Evolutionary conservation across 2,329 filamentous ascomycete genomes (phyloP), one percentile per base, ranked within the genome.

Genomic region (Epichloe coenophiala): DNA sequence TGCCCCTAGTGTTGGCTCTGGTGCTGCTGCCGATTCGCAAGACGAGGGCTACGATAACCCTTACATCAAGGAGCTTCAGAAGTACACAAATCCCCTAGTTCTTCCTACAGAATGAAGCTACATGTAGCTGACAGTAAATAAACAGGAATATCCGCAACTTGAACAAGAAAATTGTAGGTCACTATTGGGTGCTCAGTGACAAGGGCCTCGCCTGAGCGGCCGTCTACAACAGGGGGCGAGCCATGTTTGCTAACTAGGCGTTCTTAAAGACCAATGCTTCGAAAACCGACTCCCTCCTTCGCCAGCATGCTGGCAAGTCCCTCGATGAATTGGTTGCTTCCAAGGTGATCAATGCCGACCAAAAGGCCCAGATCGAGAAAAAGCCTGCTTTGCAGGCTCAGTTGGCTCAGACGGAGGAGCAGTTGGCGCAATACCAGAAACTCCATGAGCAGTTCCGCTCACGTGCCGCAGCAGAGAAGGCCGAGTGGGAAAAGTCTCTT

Each of bases 91-190:
- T 43, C 15, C 19, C 19, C 9, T 19, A 19, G n/a, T 44, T 9
- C 7, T 21, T 65, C 82, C 65, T 36, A 35, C 40, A 37, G 19
- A 21, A 13, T 31, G 45, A 50, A 41, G 37, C 44, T 35, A 13
- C 17, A 21, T 2, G 27, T 4, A 21, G 38, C 49, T 51, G 46
- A 53, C 39, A 17, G 5, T 5, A 15, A 6, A 19, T 39, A 4
- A 27, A 21, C 27, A 95, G 89, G 76, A 88, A 81, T 68, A 86
- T 96, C 60, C 89, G 91, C 63, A 95, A 93, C 68, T 73, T 93
- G 62, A 86, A 83, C 74, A 97, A 96, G 79, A 96, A 96, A 72
- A 83, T 97, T 61, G 88, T 95, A 71, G 72, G 86, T 73, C n/a
- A 23, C 23, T 27, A 21, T 12, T 11, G 19, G 19, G 15, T 50